Evolutionary conservation across 129 eudicot genomes (phyloP).

Genomic region (Flaveria ramosissima): DNA sequence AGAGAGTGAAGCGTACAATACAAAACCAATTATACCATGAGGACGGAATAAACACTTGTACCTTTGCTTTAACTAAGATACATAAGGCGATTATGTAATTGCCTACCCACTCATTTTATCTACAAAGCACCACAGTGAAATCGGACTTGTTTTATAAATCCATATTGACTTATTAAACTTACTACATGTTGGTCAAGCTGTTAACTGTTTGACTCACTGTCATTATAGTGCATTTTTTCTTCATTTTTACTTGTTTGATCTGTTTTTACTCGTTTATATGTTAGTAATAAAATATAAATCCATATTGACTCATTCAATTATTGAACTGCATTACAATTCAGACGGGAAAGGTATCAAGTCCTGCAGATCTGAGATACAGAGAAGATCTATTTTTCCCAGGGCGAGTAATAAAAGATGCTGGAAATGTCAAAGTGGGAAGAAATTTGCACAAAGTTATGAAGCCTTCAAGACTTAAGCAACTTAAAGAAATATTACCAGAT

Average conservation of each 20-base stretch:
- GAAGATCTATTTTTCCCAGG: conserved; percentile 91
- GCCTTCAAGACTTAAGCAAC: conserved; percentile 68
- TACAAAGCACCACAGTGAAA: too few relatives aligned
- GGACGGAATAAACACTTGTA: too few relatives aligned
- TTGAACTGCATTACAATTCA: conserved; percentile 28
- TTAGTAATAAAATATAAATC: neutral
- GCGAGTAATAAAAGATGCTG: conserved; percentile 61
- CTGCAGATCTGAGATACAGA: conserved; percentile 86
- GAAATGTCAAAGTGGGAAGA: conserved; percentile 42
- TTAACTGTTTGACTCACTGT: neutral
- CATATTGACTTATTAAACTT: too few relatives aligned
- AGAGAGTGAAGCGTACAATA: too few relatives aligned
- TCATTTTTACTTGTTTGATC: neutral
- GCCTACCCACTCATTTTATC: too few relatives aligned
- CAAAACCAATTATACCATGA: too few relatives aligned
- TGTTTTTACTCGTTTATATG: neutral
- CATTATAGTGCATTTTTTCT: neutral
- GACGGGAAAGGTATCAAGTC: conserved; percentile 81
- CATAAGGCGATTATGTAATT: too few relatives aligned
- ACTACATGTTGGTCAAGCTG: neutral
- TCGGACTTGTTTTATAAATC: neutral
- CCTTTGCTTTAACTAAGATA: too few relatives aligned
- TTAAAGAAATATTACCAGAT: conserved; percentile 61
- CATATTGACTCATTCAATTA: neutral
- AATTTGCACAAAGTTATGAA: conserved; percentile 56